phyloP scores from a whole-genome alignment of 2,329 filamentous ascomycete species.

The Keithomyces neogunnii region DNA sequence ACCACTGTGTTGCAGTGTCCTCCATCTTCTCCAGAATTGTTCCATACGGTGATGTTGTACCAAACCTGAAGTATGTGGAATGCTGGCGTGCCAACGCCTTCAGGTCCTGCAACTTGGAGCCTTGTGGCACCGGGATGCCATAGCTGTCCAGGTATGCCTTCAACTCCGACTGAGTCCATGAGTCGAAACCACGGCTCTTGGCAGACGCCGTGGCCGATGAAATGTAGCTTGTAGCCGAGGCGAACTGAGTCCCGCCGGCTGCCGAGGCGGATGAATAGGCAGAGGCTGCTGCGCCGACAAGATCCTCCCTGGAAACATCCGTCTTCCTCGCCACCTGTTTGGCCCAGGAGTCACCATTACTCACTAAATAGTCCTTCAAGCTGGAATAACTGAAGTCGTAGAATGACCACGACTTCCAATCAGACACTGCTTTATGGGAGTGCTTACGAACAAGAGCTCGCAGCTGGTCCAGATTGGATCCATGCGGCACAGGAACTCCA shows the following conservation, averaged over 20 bases:
- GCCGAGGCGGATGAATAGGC: conserved; percentile 52
- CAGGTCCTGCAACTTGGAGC: conserved; percentile 59
- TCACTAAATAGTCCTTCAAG: conserved; percentile 49
- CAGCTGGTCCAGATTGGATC: conserved; percentile 62
- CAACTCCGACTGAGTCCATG: conserved; percentile 65
- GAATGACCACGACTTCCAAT: conserved; percentile 69
- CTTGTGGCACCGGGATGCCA: conserved; percentile 59
- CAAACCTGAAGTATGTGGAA: conserved; percentile 68
- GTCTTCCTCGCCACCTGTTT: conserved; percentile 54
- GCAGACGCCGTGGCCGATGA: conserved; percentile 54
- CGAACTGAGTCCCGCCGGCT: conserved; percentile 48
- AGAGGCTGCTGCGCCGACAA: conserved; percentile 55
- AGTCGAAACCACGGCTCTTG: conserved; percentile 60
- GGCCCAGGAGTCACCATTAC: conserved; percentile 44
- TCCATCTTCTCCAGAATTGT: conserved; percentile 58
- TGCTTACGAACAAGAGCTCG: conserved; percentile 66
- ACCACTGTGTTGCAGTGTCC: conserved; percentile 37
- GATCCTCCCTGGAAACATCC: conserved; percentile 62
- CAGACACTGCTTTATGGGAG: conserved; percentile 58
- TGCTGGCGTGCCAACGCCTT: conserved; percentile 64
- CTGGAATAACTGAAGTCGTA: conserved; percentile 68
- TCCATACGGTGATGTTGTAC: conserved; percentile 55
- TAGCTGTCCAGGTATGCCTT: conserved; percentile 76
- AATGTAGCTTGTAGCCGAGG: conserved; percentile 64
- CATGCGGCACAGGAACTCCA: conserved; percentile 66